phyloP scores from a whole-genome alignment of 768 basidiomycete species.

The Leucocoprinus leucothites region DNA sequence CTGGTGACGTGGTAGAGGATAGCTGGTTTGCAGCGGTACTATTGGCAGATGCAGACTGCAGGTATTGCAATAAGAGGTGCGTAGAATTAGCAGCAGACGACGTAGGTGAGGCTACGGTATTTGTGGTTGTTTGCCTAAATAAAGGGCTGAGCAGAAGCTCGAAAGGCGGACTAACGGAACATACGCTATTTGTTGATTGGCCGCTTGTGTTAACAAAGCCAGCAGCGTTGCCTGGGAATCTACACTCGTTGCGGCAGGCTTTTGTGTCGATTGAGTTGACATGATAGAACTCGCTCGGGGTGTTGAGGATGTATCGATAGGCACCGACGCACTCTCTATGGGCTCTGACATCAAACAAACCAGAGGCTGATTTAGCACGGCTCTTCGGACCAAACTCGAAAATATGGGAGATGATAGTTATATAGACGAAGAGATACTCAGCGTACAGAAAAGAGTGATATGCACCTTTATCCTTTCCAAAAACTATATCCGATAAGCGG shows the following conservation, averaged over 20 bases:
- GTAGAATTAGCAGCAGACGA: slow-evolving; percentile 44
- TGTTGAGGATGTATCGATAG: slow-evolving; percentile 37
- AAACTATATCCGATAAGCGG: slow-evolving; percentile 68
- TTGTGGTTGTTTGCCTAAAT: slow-evolving; percentile 62
- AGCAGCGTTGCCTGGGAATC: slow-evolving; percentile 65
- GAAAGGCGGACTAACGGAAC: not conserved
- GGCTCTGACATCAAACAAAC: slow-evolving; percentile 64
- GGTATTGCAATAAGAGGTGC: slow-evolving; percentile 74
- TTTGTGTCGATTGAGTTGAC: slow-evolving; percentile 16
- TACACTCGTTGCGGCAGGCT: slow-evolving; percentile 7
- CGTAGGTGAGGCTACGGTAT: slow-evolving; percentile 32
- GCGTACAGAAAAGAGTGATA: slow-evolving; percentile 73
- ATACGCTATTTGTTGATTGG: slow-evolving; percentile 32
- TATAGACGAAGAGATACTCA: slow-evolving; percentile 72
- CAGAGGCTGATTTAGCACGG: slow-evolving; percentile 63
- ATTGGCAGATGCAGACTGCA: slow-evolving; percentile 25
- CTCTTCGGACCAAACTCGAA: slow-evolving; percentile 49
- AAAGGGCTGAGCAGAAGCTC: not conserved
- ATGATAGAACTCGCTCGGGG: slow-evolving; percentile 23
- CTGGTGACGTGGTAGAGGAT: slow-evolving; percentile 1
- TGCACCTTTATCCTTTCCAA: slow-evolving; percentile 83
- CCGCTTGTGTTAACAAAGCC: slow-evolving; percentile 68
- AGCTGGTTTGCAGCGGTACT: slow-evolving; percentile 1
- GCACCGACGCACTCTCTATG: slow-evolving; percentile 34
- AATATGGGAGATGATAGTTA: slow-evolving; percentile 49